Conservation (phyloP, 116 monocot genomes). For the Cymodocea nodosa region DNA sequence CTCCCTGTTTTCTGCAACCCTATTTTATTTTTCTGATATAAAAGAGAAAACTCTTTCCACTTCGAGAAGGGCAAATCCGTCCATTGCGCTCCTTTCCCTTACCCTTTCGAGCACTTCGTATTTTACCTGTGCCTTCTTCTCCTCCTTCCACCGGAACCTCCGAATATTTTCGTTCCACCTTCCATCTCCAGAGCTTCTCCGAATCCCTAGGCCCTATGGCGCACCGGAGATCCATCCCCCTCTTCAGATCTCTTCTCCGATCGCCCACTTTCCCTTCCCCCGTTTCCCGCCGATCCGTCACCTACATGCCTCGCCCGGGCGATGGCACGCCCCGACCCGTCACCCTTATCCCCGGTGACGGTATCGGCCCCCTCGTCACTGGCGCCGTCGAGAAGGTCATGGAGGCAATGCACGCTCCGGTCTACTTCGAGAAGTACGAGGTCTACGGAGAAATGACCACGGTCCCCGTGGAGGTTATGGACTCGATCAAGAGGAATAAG, state of each 20-base stretch:
- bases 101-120: too few relatives aligned
- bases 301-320: conserved; percentile 32
- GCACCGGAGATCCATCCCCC: not conserved
- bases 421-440: conserved; percentile 26
- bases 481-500: conserved; percentile 26
- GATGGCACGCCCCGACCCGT: conserved; percentile 20
- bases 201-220: not conserved
- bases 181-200: too few relatives aligned
- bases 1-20: too few relatives aligned
- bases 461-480: conserved; percentile 23
- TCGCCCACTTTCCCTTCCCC: not conserved
- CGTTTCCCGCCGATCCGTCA: conserved; percentile 5
- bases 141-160: too few relatives aligned
- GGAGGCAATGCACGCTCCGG: conserved; percentile 26
- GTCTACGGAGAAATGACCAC: conserved; percentile 21
- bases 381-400: conserved; percentile 25
- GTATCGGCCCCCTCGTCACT: conserved; percentile 25
- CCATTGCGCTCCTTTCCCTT: too few relatives aligned
- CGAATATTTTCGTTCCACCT: too few relatives aligned
- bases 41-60: too few relatives aligned
- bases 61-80: too few relatives aligned
- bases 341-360: conserved; percentile 27
- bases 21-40: too few relatives aligned
- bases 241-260: conserved; percentile 10
- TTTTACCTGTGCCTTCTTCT: too few relatives aligned